phyloP scores from a whole-genome alignment of 202 grass and related monocot genomes.

The Saccharum hybrid region DNA sequence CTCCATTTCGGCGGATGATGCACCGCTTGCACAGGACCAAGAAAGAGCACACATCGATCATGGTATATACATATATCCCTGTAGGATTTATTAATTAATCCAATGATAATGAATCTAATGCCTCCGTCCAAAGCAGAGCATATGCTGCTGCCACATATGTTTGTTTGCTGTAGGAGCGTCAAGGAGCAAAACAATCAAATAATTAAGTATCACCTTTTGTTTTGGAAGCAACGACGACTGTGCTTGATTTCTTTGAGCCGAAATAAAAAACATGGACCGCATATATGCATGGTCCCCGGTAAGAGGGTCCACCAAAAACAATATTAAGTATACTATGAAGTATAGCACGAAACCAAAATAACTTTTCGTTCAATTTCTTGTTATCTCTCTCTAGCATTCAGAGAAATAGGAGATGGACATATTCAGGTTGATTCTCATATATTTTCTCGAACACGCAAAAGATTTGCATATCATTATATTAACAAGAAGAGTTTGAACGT shows the following conservation, averaged over 20 bases:
- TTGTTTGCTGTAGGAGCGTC: neutral
- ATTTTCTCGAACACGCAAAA: too few relatives aligned
- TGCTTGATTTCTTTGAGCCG: neutral
- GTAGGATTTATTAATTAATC: slow-evolving; percentile 2
- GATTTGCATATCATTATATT: too few relatives aligned
- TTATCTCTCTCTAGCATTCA: neutral
- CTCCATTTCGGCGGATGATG: neutral
- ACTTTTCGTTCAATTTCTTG: neutral
- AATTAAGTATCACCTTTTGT: neutral
- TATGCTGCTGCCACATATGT: neutral
- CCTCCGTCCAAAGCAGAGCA: neutral
- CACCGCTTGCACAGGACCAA: neutral
- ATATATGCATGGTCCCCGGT: neutral
- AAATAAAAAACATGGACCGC: too few relatives aligned
- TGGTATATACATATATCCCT: neutral
- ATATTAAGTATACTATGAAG: neutral
- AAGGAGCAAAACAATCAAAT: neutral
- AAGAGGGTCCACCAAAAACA: neutral
- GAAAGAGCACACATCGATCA: neutral
- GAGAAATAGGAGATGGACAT: too few relatives aligned
- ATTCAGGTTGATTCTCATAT: too few relatives aligned
- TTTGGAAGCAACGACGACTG: neutral
- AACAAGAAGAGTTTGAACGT: too few relatives aligned
- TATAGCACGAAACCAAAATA: neutral
- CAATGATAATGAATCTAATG: neutral